Conservation (phyloP, 2,329 filamentous ascomycete species). For the Cladorrhinum sp. region DNA sequence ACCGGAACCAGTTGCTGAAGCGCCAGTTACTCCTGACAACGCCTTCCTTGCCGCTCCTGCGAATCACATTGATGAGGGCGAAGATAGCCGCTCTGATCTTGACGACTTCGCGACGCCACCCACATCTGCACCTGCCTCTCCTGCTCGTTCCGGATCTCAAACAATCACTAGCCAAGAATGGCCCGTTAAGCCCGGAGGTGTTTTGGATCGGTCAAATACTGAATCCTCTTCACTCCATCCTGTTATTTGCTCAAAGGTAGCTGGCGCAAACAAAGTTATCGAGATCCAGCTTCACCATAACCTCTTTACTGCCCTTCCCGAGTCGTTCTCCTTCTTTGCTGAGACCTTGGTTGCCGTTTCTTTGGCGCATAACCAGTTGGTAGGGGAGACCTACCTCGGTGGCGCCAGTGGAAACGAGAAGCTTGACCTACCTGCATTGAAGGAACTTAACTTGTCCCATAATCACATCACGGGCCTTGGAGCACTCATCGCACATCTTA, state of each 20-base stretch:
- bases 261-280: conserved; percentile 49
- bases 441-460: conserved; percentile 70
- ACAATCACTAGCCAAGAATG: conserved; percentile 49
- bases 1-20: not conserved
- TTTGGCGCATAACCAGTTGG: conserved; percentile 71
- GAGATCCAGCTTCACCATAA: conserved; percentile 75
- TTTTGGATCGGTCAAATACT: conserved; percentile 69
- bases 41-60: not conserved
- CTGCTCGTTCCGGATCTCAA: conserved; percentile 45
- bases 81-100: conserved; percentile 49
- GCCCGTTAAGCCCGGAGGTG: conserved; percentile 56
- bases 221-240: conserved; percentile 59
- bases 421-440: conserved; percentile 69
- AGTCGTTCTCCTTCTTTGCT: conserved; percentile 68
- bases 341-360: conserved; percentile 69
- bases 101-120: conserved; percentile 59
- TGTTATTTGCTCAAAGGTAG: conserved; percentile 54
- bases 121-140: conserved; percentile 51
- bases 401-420: conserved; percentile 43
- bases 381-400: conserved; percentile 60
- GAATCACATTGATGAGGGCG: conserved; percentile 31
- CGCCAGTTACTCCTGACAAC: not conserved
- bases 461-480: conserved; percentile 71
- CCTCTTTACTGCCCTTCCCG: conserved; percentile 66
- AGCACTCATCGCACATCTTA: conserved; percentile 62